A percentile compares a stretch with the other conserved stretches of the same genome.
phyloP scores from a whole-genome alignment of 2,329 filamentous ascomycete genomes.

The Aspergillus floridensis region DNA sequence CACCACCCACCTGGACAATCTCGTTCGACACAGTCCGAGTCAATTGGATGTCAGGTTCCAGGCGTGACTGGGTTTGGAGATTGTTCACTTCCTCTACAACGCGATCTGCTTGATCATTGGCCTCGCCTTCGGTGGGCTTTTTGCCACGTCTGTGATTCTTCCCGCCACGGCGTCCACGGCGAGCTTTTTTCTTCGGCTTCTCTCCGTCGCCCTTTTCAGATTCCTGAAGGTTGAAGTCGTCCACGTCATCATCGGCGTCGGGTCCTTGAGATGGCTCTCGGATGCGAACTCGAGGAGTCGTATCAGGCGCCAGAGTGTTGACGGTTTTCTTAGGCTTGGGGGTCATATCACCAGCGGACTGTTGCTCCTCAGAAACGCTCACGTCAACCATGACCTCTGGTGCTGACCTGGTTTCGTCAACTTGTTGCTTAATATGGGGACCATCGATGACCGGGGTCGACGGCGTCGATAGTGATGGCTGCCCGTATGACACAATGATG shows the following conservation, averaged over 20 bases:
- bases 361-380: conserved; percentile 21
- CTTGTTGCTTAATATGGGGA: conserved; percentile 27
- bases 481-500: conserved; percentile 41
- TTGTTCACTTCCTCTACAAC: conserved; percentile 57
- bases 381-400: conserved; percentile 34
- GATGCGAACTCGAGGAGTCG: conserved; percentile 40
- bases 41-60: conserved; percentile 62
- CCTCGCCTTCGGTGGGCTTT: conserved; percentile 54
- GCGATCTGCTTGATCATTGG: conserved; percentile 58
- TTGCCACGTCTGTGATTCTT: conserved; percentile 58
- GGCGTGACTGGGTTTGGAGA: conserved; percentile 42
- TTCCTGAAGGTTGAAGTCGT: conserved; percentile 28
- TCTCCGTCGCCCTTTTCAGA: conserved; percentile 24
- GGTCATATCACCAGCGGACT: conserved; percentile 25
- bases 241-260: conserved; percentile 32
- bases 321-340: conserved; percentile 28
- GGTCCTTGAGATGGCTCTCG: conserved; percentile 37
- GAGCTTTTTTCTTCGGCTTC: conserved; percentile 65
- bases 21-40: conserved; percentile 55
- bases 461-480: conserved; percentile 37
- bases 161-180: conserved; percentile 70
- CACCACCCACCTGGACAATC: conserved; percentile 58
- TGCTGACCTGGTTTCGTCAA: conserved; percentile 21
- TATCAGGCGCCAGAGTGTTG: conserved; percentile 20
- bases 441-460: conserved; percentile 36